Percentiles rank a stretch among this genome's conserved stretches.
Evolutionary conservation across 371 early-diverging fungal species (phyloP).

Genomic region (Mortierella sp.): DNA sequence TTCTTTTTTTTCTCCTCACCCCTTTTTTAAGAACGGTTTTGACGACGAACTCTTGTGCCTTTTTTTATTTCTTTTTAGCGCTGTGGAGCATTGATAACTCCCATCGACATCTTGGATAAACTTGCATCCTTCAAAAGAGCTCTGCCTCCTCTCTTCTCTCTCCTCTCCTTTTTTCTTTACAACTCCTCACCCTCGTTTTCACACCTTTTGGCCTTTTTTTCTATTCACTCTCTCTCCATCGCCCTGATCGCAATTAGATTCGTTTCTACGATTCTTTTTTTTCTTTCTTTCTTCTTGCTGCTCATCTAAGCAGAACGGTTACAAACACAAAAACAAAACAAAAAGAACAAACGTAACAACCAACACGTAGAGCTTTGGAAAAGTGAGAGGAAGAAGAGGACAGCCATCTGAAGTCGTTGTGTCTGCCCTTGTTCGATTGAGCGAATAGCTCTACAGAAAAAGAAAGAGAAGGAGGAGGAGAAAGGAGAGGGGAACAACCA

Average conservation of each 20-base stretch:
- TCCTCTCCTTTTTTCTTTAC: not conserved
- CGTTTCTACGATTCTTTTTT: not conserved
- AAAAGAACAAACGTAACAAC: not conserved
- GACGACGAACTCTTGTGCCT: not conserved
- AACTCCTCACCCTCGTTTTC: conserved; percentile 4
- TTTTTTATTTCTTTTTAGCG: too few species aligned
- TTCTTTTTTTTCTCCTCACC: not conserved
- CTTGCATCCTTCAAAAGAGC: not conserved
- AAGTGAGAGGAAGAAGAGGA: not conserved
- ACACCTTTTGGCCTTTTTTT: not conserved
- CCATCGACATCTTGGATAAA: not conserved
- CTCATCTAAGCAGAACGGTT: conserved; percentile 6
- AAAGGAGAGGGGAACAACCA: not conserved
- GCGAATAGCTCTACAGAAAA: not conserved
- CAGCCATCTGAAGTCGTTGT: not conserved
- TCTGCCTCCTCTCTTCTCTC: not conserved
- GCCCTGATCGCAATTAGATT: conserved; percentile 1
- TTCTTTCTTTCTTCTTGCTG: not conserved
- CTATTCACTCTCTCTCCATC: not conserved
- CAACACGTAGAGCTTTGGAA: not conserved
- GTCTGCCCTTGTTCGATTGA: not conserved
- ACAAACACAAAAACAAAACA: not conserved
- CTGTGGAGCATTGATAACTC: not conserved
- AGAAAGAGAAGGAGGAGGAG: not conserved
- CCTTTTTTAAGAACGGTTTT: not conserved